A percentile compares a stretch with the other conserved stretches of the same genome.
Evolutionary conservation across 257 asterid genomes (phyloP).

Genomic region (Salvia rosmarinus): DNA sequence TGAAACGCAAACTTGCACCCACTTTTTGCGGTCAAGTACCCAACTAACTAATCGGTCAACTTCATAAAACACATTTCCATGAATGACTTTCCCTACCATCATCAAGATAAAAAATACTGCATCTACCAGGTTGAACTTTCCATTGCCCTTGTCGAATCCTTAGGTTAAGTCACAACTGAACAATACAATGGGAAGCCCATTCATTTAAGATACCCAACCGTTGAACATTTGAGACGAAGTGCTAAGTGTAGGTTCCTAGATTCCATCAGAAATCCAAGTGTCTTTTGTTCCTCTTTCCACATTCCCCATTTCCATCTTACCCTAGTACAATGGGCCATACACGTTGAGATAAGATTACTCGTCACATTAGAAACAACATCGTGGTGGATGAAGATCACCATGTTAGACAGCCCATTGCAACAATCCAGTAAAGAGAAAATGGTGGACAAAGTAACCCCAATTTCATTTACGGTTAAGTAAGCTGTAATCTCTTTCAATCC

Average conservation of each 20-base stretch:
- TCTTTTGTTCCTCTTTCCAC: constrained; percentile 76
- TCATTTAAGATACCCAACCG: constrained; percentile 9
- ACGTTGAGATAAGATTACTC: constrained; percentile 55
- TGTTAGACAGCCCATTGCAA: constrained; percentile 48
- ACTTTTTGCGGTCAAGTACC: too few relatives aligned
- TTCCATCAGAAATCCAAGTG: constrained; percentile 57
- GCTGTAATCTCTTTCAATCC: constrained; percentile 62
- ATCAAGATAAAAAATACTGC: not conserved
- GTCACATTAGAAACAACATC: constrained; percentile 66
- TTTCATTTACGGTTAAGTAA: constrained; percentile 60
- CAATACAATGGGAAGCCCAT: not conserved
- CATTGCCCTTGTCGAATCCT: not conserved
- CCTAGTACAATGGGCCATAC: constrained; percentile 48
- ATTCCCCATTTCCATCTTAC: constrained; percentile 86
- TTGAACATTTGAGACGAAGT: not conserved
- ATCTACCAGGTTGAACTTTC: not conserved
- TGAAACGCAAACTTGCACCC: not conserved
- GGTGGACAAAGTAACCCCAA: constrained; percentile 56
- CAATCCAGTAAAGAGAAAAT: constrained; percentile 53
- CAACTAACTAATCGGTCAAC: too few relatives aligned
- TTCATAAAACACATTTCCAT: not conserved
- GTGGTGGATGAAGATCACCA: constrained; percentile 58
- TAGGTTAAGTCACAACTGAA: not conserved
- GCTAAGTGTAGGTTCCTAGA: constrained; percentile 27
- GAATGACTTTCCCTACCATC: not conserved